Percentiles rank a stretch among this genome's conserved stretches.
These are phyloP conservation scores for Didymella exigua DNA, from an alignment of 2,329 filamentous ascomycete genomes.

Conservation along the genomic window DNA sequence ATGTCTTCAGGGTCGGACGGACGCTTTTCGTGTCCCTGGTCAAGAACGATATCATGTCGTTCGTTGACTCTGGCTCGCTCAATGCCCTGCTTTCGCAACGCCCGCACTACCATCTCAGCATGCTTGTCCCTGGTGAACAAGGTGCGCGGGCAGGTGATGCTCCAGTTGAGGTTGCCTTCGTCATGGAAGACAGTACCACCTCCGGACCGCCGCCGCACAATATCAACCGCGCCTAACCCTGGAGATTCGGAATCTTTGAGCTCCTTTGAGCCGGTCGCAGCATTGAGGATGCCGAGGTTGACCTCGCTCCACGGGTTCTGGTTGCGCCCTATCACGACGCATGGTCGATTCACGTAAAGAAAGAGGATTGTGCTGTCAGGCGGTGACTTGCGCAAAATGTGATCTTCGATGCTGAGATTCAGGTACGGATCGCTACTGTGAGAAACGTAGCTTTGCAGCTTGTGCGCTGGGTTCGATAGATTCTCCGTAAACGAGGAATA, in stretches of 20 bases:
- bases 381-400: slow-evolving; percentile 76
- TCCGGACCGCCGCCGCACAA: slow-evolving; percentile 84
- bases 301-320: slow-evolving; percentile 98
- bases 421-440: slow-evolving; percentile 74
- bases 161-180: slow-evolving; percentile 90
- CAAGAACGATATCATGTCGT: slow-evolving; percentile 89
- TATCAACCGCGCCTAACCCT: slow-evolving; percentile 55
- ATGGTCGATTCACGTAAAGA: slow-evolving; percentile 85
- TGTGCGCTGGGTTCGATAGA: slow-evolving; percentile 39
- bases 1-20: slow-evolving; percentile 47
- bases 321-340: slow-evolving; percentile 90
- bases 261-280: slow-evolving; percentile 36
- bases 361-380: slow-evolving; percentile 78
- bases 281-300: slow-evolving; percentile 68
- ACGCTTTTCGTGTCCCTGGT: slow-evolving; percentile 50
- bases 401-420: slow-evolving; percentile 94
- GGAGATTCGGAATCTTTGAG: slow-evolving; percentile 44
- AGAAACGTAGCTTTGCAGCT: slow-evolving; percentile 55
- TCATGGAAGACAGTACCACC: slow-evolving; percentile 97
- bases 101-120: slow-evolving; percentile 91
- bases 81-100: slow-evolving; percentile 67
- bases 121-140: slow-evolving; percentile 84
- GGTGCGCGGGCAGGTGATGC: slow-evolving; percentile 80
- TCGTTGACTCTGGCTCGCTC: slow-evolving; percentile 76
- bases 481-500: slow-evolving; percentile 36